Evolutionary conservation across 148 eudicot species (phyloP).

Genomic region (Camellia japonica): DNA sequence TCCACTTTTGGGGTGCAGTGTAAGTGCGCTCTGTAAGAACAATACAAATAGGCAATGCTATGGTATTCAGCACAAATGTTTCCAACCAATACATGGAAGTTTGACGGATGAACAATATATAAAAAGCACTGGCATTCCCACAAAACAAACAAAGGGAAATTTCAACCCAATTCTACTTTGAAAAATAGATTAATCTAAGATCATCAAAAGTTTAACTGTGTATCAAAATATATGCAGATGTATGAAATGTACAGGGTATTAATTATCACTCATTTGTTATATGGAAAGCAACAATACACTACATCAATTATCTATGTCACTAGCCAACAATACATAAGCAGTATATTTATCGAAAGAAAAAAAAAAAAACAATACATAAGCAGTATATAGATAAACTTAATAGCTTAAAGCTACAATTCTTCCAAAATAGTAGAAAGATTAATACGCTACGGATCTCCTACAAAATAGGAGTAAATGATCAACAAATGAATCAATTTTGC

Average conservation of each 20-base stretch:
- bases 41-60: conserved; percentile 9
- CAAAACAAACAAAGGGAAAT: not conserved
- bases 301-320: too few species aligned
- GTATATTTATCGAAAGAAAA: too few species aligned
- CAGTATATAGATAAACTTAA: too few species aligned
- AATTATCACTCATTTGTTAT: not conserved
- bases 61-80: not conserved
- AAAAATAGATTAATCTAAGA: not conserved
- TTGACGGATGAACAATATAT: too few species aligned
- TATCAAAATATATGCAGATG: not conserved
- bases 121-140: not conserved
- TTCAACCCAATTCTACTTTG: not conserved
- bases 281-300: too few species aligned
- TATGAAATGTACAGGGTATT: not conserved
- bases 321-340: too few species aligned
- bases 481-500: not conserved
- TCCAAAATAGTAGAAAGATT: too few species aligned
- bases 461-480: not conserved
- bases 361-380: too few species aligned
- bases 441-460: too few species aligned
- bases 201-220: not conserved
- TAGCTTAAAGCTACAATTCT: too few species aligned
- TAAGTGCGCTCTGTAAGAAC: conserved; percentile 70
- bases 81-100: not conserved
- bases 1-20: conserved; percentile 90